A percentile compares a stretch with the other conserved stretches of the same genome.
phyloP scores from a whole-genome alignment of 2,329 filamentous ascomycete species.

The Sporothrix protearum region DNA sequence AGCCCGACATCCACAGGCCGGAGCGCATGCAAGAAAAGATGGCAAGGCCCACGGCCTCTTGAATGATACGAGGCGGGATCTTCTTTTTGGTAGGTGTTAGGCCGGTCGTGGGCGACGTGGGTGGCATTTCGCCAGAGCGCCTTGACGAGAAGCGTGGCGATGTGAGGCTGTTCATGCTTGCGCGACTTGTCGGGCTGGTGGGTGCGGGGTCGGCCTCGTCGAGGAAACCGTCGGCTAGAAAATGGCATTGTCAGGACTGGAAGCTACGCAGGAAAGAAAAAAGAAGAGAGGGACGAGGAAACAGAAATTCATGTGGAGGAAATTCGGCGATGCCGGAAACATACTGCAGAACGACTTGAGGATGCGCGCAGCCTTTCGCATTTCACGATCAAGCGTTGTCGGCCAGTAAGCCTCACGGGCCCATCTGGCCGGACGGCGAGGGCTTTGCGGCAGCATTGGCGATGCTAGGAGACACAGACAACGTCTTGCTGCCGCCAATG shows the following conservation, averaged over 20 bases:
- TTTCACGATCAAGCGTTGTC: conserved; percentile 67
- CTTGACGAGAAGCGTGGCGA: conserved; percentile 22
- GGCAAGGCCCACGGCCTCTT: conserved; percentile 83
- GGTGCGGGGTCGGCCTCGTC: conserved; percentile 39
- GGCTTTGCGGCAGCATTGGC: conserved; percentile 24
- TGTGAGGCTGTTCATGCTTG: conserved; percentile 26
- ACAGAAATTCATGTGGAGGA: conserved; percentile 33
- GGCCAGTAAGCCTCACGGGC: conserved; percentile 70
- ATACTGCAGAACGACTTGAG: conserved; percentile 73
- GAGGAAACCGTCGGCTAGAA: conserved; percentile 54
- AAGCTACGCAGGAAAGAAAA: conserved; percentile 64
- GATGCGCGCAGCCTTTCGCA: conserved; percentile 73
- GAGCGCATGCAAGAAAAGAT: conserved; percentile 96
- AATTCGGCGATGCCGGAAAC: conserved; percentile 46
- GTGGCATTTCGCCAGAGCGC: conserved; percentile 16
- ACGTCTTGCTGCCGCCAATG: conserved; percentile 15
- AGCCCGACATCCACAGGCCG: conserved; percentile 85
- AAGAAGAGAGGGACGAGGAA: background rate
- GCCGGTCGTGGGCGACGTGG: conserved; percentile 27
- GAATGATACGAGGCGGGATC: conserved; percentile 80
- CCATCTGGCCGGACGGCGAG: conserved; percentile 79
- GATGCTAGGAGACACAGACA: conserved; percentile 26
- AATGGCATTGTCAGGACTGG: conserved; percentile 28
- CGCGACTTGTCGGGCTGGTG: conserved; percentile 31
- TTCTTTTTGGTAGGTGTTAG: conserved; percentile 65